Evolutionary conservation across 306 rosid species (phyloP).

Genomic region (Vachellia collinsii): DNA sequence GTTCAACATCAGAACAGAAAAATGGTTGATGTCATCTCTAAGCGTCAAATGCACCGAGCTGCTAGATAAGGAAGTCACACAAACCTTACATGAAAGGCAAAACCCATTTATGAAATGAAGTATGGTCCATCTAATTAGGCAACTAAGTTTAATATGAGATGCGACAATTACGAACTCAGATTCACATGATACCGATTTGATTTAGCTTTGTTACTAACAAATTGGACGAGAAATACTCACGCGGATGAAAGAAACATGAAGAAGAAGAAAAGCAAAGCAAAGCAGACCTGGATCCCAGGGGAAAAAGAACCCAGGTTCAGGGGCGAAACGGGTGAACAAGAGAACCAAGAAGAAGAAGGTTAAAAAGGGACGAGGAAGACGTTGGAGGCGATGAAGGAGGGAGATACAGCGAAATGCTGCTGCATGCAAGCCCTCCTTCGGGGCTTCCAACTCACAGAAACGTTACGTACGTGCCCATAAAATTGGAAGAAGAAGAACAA

Average conservation of each 20-base stretch:
- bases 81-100: background rate
- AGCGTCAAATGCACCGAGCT: background rate
- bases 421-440: slow-evolving; percentile 24
- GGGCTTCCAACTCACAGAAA: slow-evolving; percentile 31
- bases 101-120: background rate
- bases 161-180: background rate
- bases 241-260: background rate
- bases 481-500: slow-evolving; percentile 2
- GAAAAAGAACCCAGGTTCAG: slow-evolving; percentile 3
- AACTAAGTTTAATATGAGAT: background rate
- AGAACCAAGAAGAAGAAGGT: background rate
- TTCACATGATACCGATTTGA: background rate
- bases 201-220: background rate
- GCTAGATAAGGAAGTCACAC: background rate
- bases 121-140: background rate
- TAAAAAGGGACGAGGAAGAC: background rate
- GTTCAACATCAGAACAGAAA: background rate
- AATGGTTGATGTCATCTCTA: background rate
- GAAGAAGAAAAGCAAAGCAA: background rate
- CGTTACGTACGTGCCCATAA: background rate
- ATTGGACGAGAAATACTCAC: background rate
- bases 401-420: slow-evolving; percentile 28
- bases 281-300: background rate
- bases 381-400: slow-evolving; percentile 35
- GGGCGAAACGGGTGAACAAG: background rate